Evolutionary conservation across 495 filamentous ascomycete genomes (phyloP), one percentile per base, ranked within the genome.

Genomic region (Diplogelasinospora grovesii): DNA sequence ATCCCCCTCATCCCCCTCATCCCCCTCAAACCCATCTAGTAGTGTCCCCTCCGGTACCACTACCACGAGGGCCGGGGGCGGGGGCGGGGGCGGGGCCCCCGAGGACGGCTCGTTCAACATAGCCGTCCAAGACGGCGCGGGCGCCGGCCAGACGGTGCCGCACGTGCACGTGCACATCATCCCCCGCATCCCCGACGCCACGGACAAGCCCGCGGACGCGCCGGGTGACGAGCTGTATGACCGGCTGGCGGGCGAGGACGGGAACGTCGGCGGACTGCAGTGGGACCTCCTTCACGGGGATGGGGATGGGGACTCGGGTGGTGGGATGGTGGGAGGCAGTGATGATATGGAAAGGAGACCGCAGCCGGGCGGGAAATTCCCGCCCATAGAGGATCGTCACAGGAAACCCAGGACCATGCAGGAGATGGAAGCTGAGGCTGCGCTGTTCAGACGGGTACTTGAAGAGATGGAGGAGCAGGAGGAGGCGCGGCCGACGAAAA

Each of bases 131-230:
- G 92, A 98, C 65, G 92, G 92, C 8, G 61, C 60, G 19, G 85
- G 85, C 47, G 87, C 93, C 1, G 92, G 92, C 0, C 92, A 98
- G 71, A 79, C 77, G 19, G 89, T 98, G 16, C 68, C 83, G 8
- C 92, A 98, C 66, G 79, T 97, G 10, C 93, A 98, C 64, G 81
- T 84, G 34, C 93, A 98, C 67, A 78, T 97, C 23, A 96, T 98
- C 38, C 92, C 92, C 16, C 66, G 92, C 27, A 69, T 70, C 36
- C 45, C 50, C 11, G 61, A 63, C 9, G 41, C 45, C 21, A 70
- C 61, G 11, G 65, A 56, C 31, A 73, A 72, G 50, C 48, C 59
- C 14, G 68, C 69, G 8, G 64, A 71, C 39, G 69, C 70, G 4
- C 55, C 64, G n/a, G 63, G 66, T 13, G 74, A 81, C 45, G 65